Base-by-base conservation (phyloP, 441 rosid genomes). In the Raphanus hybrid region DNA sequence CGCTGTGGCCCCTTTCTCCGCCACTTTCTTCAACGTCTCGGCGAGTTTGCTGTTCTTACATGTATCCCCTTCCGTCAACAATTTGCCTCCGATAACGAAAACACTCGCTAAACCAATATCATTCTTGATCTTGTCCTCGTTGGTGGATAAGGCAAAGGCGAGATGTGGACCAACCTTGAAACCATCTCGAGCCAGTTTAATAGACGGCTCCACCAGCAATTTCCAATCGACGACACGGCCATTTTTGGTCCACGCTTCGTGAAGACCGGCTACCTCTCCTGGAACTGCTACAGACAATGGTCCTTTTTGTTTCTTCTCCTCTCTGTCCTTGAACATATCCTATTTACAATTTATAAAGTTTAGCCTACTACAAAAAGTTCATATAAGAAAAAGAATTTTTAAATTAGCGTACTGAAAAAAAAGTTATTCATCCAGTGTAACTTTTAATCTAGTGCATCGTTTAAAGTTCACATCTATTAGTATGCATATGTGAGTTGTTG, bases 181-280 rank as follows among this genome's bases (percentile, higher is more conserved):
- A 50, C 95, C 98, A 6, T 83, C 81, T 76, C 63, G 84, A 57
- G 93, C 92, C 23, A 92, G 91, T 64, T 82, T 81, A 64, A 91
- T 88, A 5, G 98, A 86, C 18, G 98, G 97, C 41, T 83, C 75
- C 80, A 88, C 87, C 20, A 93, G 70, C 0, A 84, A 73, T 76
- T 63, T 87, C 98, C 98, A 93, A 0, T 26, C 29, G 18, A 87
- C 27, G 23, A 87, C 65, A 54, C 90, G 89, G 12, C 98, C 98
- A 1, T 91, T 80, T 20, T 72, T 85, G 75, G 37, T 64, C 98
- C 98, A 93, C 50, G 92, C 98, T 79, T 90, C 76, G 73, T 87
- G 87, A 59, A 93, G 88, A 64, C 97, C 98, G 2, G 97, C 95
- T 54, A 93, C 87, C 82, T 92, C 98, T 32, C 98, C 96, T 0